Evolutionary conservation across 768 basidiomycete species (phyloP).

Genomic region (Pleurotus citrinopileatus): DNA sequence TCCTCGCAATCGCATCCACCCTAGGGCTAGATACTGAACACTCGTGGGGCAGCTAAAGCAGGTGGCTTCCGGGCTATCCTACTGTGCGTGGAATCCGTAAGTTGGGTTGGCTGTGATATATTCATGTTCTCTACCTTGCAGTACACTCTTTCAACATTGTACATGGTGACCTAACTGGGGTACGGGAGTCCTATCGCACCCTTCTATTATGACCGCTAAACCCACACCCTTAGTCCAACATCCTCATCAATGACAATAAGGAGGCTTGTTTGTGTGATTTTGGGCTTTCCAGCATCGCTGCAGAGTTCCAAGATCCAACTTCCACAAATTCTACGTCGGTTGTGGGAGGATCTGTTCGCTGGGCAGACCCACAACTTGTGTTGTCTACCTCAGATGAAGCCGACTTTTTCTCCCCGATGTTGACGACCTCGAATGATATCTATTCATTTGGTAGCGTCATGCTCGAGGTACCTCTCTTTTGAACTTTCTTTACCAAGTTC

Average conservation of each 20-base stretch:
- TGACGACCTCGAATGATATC: slow-evolving; percentile 37
- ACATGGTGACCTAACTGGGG: slow-evolving; percentile 42
- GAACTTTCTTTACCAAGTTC: neutral
- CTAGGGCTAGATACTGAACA: neutral
- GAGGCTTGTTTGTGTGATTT: slow-evolving; percentile 44
- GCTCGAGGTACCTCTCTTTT: slow-evolving; percentile 28
- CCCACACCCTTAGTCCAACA: slow-evolving; percentile 34
- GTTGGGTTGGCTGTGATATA: neutral
- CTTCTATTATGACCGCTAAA: neutral
- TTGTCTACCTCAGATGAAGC: slow-evolving; percentile 18
- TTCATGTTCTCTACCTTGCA: slow-evolving; percentile 10
- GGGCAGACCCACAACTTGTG: slow-evolving; percentile 40
- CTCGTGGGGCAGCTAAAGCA: slow-evolving; percentile 30
- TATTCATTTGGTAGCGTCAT: slow-evolving; percentile 47
- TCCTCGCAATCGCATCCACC: neutral
- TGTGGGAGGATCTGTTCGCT: slow-evolving; percentile 43
- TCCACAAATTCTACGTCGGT: slow-evolving; percentile 26
- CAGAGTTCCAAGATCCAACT: slow-evolving; percentile 27
- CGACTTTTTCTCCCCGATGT: slow-evolving; percentile 16
- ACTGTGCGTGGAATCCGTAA: slow-evolving; percentile 25
- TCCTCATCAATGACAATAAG: slow-evolving; percentile 39
- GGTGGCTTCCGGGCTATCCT: slow-evolving; percentile 34
- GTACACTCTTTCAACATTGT: slow-evolving; percentile 37
- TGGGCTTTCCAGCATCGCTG: slow-evolving; percentile 39
- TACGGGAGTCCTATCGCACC: slow-evolving; percentile 17